These are phyloP conservation scores for Harrya chromipes DNA, from an alignment of 768 basidiomycete genomes.

Conservation along the genomic window DNA sequence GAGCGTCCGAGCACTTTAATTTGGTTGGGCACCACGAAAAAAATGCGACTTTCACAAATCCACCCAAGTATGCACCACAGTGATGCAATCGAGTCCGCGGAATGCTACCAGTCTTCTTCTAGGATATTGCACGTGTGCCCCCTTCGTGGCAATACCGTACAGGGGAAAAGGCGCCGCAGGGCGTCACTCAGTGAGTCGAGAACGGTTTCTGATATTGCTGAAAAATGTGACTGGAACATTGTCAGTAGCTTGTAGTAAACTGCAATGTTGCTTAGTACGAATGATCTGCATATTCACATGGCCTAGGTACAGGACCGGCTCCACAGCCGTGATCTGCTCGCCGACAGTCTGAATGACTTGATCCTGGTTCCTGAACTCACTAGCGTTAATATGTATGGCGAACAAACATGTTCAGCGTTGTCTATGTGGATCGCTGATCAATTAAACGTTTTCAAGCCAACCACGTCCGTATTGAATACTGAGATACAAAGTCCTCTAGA, in stretches of 20 bases:
- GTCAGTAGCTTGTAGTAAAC: neutral
- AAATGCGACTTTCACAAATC: slow-evolving; percentile 52
- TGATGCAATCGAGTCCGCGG: slow-evolving; percentile 32
- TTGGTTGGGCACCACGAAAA: slow-evolving; percentile 44
- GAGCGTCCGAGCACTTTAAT: slow-evolving; percentile 31
- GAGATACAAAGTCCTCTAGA: too few species aligned
- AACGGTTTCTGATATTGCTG: slow-evolving; percentile 66
- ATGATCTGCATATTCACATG: slow-evolving; percentile 43
- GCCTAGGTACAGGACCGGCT: slow-evolving; percentile 68
- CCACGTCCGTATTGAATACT: too few species aligned
- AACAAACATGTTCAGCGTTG: too few species aligned
- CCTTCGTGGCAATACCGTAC: slow-evolving; percentile 40
- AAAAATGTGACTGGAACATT: slow-evolving; percentile 58
- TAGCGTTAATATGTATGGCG: slow-evolving; percentile 45
- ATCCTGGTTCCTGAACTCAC: slow-evolving; percentile 67
- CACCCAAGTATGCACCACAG: slow-evolving; percentile 40
- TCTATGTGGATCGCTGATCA: too few species aligned
- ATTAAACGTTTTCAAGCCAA: too few species aligned
- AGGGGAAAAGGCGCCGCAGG: slow-evolving; percentile 64
- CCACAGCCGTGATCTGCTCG: slow-evolving; percentile 60
- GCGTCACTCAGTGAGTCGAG: slow-evolving; percentile 67
- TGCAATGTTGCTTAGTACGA: slow-evolving; percentile 28
- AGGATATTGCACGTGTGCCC: neutral
- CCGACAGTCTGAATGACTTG: slow-evolving; percentile 57
- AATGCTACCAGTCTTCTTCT: neutral